Base-by-base conservation (phyloP, 2,329 filamentous ascomycete genomes). In the Alternaria gaisen region DNA sequence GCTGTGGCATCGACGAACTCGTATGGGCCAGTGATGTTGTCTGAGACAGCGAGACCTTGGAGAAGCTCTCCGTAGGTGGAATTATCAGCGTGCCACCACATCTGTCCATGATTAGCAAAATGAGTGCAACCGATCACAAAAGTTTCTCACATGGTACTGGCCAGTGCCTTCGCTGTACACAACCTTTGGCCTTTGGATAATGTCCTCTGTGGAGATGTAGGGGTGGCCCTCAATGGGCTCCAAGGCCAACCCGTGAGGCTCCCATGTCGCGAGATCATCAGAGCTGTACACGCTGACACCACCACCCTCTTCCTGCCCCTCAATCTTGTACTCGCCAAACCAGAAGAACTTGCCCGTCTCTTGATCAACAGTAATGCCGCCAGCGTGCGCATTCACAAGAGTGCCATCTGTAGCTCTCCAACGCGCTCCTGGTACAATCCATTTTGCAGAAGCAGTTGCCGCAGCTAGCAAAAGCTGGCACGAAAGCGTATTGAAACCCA, bases 181-280 rank as follows among this genome's bases (percentile, higher is more conserved):
- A 2, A 89, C 87, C 65, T 89, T 89, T 0, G 87, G 87, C 16
- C 87, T 78, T 68, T 89, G 87, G 28, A 89, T 89, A 44, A 89
- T 85, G 64, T 82, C 84, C 4, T 83, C 72, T 0, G 85, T 83
- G 0, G 84, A 83, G 46, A 89, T 85, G 63, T 85, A 85, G 0
- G 82, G 80, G 60, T 88, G 84, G 0, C 82, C 86, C 32, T 84
- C 78, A 26, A 87, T 77, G 1, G 87, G 84, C 43, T 52, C 82
- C 11, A 89, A 74, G 1, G 87, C 87, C 40, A 88, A 73, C 0
- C 87, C 87, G 60, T 88, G 85, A 42, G 74, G 81, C 20, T 83
- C 78, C 87, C 87, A 89, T 0, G 86, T 89, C 2, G 83, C 85
- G 2, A 89, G 77, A 64, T 89, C 86, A 20, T 85, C 80, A 0